Conservation (phyloP, 257 asterid genomes). For the Leonotis leonurus region DNA sequence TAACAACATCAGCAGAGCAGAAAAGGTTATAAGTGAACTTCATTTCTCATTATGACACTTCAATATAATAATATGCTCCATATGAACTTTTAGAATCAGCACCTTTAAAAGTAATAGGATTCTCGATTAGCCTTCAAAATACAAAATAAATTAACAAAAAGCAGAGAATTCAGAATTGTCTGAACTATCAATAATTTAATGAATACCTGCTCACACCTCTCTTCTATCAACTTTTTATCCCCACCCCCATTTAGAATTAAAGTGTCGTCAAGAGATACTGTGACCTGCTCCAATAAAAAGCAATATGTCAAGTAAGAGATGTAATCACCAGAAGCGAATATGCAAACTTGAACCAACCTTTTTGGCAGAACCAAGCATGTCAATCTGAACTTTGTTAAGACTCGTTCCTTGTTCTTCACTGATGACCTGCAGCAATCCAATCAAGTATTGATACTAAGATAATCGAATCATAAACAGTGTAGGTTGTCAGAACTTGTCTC, state of each 20-base stretch:
- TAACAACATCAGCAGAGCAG: neutral
- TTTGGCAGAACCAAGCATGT: slow-evolving; percentile 90
- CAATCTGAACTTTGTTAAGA: slow-evolving; percentile 61
- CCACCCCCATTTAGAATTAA: slow-evolving; percentile 81
- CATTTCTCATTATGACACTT: neutral
- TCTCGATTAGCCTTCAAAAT: neutral
- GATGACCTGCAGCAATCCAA: slow-evolving; percentile 50
- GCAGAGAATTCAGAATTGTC: neutral
- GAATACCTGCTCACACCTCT: slow-evolving; percentile 87
- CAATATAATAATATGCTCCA: neutral
- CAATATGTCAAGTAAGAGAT: slow-evolving; percentile 11
- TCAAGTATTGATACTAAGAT: slow-evolving; percentile 8
- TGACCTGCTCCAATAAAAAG: slow-evolving; percentile 45
- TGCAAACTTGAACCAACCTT: slow-evolving; percentile 39
- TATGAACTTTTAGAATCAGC: neutral
- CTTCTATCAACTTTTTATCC: slow-evolving; percentile 82
- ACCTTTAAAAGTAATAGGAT: neutral
- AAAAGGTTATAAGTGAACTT: neutral
- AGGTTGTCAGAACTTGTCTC: slow-evolving; percentile 19
- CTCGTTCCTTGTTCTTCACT: slow-evolving; percentile 63
- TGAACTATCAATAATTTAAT: neutral
- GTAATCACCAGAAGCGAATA: slow-evolving; percentile 1
- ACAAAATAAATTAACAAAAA: neutral
- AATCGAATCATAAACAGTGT: neutral
- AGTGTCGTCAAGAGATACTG: slow-evolving; percentile 79